A percentile compares a stretch with the other conserved stretches of the same genome.
These are phyloP conservation scores for Fraxinus velutina DNA, from an alignment of 305 asterid genomes.

Conservation along the genomic window DNA sequence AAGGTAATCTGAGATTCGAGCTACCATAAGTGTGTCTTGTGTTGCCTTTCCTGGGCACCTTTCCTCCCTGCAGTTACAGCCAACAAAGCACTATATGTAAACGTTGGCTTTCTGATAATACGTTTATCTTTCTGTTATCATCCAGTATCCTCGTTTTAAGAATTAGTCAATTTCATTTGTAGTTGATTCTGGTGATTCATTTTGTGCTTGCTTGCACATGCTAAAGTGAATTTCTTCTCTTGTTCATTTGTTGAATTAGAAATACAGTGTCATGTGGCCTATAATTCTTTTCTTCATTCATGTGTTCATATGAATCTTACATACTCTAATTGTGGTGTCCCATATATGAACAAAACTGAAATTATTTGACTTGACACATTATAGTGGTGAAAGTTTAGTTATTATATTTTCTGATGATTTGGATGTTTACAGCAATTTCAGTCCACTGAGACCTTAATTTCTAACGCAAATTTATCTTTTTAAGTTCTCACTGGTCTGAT, in stretches of 20 bases:
- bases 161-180: not conserved
- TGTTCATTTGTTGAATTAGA: not conserved
- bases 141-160: not conserved
- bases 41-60: not conserved
- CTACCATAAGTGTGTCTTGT: slow-evolving; percentile 34
- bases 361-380: not conserved
- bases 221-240: not conserved
- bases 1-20: slow-evolving; percentile 33
- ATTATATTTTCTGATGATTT: not conserved
- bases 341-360: not conserved
- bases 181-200: not conserved
- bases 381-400: not conserved
- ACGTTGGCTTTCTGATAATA: not conserved
- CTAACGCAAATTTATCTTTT: not conserved
- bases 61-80: not conserved
- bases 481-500: not conserved
- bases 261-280: not conserved
- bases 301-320: not conserved
- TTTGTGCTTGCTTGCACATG: not conserved
- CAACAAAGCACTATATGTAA: not conserved
- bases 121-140: not conserved
- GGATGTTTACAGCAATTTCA: not conserved
- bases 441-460: not conserved
- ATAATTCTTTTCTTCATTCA: not conserved
- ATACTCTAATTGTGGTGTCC: not conserved